These are phyloP conservation scores for Vinca major DNA, from an alignment of 305 asterid genomes.

Conservation along the genomic window DNA sequence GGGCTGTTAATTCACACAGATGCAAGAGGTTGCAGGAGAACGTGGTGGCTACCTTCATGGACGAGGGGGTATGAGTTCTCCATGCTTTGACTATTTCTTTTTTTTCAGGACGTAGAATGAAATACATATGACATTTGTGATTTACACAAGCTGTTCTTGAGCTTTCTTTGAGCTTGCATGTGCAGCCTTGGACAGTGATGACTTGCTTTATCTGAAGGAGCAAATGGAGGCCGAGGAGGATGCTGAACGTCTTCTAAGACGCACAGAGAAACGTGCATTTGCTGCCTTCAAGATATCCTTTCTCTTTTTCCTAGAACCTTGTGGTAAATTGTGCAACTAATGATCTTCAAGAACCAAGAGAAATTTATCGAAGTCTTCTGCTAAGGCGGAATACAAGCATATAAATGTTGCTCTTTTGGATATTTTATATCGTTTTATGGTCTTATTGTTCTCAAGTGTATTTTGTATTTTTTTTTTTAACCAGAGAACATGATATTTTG, in stretches of 20 bases:
- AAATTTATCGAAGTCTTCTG: background rate
- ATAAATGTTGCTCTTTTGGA: background rate
- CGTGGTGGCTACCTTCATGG: constrained; percentile 99
- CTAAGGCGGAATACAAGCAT: background rate
- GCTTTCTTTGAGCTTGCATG: constrained; percentile 28
- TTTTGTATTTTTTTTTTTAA: background rate
- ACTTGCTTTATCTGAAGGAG: constrained; percentile 94
- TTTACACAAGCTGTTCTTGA: constrained; percentile 13
- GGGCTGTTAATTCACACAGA: constrained; percentile 63
- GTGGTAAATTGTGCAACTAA: background rate
- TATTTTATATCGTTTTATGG: background rate
- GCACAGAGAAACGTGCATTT: constrained; percentile 95
- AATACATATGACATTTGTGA: background rate
- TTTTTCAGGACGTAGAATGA: constrained; percentile 1
- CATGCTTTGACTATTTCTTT: constrained; percentile 8
- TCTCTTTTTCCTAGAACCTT: constrained; percentile 4
- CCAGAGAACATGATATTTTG: background rate
- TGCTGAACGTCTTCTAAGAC: constrained; percentile 89
- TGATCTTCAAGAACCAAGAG: background rate
- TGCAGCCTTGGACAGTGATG: constrained; percentile 99
- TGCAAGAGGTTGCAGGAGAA: constrained; percentile 98
- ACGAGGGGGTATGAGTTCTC: constrained; percentile 66
- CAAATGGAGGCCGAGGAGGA: constrained; percentile 99
- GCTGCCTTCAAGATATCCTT: constrained; percentile 98
- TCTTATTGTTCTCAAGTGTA: background rate